These are phyloP conservation scores for Sophora flavescens DNA, from an alignment of 306 rosid genomes.

Conservation along the genomic window DNA sequence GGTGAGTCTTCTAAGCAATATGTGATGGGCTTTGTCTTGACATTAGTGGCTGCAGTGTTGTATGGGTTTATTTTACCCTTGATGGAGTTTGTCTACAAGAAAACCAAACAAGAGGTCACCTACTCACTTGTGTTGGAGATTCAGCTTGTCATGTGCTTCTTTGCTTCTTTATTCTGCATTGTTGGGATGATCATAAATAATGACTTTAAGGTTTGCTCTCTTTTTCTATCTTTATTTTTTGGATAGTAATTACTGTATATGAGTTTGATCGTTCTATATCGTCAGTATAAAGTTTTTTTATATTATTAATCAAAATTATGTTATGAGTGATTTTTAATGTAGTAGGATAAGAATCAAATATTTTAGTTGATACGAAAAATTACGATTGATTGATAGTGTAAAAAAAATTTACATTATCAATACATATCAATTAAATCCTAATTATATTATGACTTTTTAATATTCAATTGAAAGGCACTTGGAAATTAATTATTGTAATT, in stretches of 20 bases:
- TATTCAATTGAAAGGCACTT: neutral
- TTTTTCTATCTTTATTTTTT: neutral
- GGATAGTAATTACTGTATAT: too few relatives aligned
- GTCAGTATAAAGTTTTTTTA: too few relatives aligned
- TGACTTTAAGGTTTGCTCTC: neutral
- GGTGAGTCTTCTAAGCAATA: constrained; percentile 39
- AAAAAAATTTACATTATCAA: too few relatives aligned
- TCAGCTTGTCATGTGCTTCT: neutral
- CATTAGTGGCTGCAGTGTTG: constrained; percentile 60
- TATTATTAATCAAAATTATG: too few relatives aligned
- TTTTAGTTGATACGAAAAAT: too few relatives aligned
- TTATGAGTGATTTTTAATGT: too few relatives aligned
- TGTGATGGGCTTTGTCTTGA: constrained; percentile 57
- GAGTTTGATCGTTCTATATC: too few relatives aligned
- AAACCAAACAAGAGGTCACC: neutral
- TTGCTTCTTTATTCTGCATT: neutral
- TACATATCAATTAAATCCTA: too few relatives aligned
- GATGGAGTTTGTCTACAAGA: constrained; percentile 61
- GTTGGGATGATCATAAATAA: neutral
- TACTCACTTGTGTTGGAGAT: neutral
- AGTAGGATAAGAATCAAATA: too few relatives aligned
- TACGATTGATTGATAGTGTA: too few relatives aligned
- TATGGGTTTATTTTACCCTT: constrained; percentile 68
- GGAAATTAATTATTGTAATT: neutral
- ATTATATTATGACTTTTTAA: neutral